These are phyloP conservation scores for Metschnikowia kofuensis DNA, from an alignment of 805 yeast genomes.

Conservation along the genomic window DNA sequence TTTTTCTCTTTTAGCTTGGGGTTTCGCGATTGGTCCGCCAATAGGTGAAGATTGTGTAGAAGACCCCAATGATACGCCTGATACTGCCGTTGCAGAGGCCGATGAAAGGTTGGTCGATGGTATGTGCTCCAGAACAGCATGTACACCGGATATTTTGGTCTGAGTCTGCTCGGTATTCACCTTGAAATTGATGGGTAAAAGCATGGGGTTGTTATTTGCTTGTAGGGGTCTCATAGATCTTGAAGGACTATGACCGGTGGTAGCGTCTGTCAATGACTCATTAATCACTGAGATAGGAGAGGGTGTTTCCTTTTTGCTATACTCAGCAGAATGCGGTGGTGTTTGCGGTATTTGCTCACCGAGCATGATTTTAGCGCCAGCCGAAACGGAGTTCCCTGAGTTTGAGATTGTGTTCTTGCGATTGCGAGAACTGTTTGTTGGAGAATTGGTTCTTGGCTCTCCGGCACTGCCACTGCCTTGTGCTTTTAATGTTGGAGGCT, in stretches of 20 bases:
- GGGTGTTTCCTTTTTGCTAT: constrained; percentile 25
- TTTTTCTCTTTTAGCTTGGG: constrained; percentile 38
- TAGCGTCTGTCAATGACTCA: constrained; percentile 12
- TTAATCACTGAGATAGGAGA: constrained; percentile 23
- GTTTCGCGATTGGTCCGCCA: not conserved
- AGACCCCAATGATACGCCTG: not conserved
- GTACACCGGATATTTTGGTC: not conserved
- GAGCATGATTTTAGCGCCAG: constrained; percentile 2
- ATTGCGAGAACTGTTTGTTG: constrained; percentile 22
- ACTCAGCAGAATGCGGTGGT: constrained; percentile 13
- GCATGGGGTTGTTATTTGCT: constrained; percentile 41
- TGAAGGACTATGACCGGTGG: constrained; percentile 35
- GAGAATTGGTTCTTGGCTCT: constrained; percentile 30
- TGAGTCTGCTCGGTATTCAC: constrained; percentile 8
- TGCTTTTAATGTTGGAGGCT: constrained; percentile 43
- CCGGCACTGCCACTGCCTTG: constrained; percentile 42
- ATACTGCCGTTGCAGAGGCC: not conserved
- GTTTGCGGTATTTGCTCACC: constrained; percentile 14
- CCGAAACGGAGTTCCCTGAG: constrained; percentile 22
- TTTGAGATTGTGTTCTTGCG: constrained; percentile 40
- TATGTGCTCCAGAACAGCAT: not conserved
- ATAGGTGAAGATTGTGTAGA: not conserved
- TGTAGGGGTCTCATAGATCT: constrained; percentile 52
- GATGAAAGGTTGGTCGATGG: not conserved
- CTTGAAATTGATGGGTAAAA: constrained; percentile 56